Conservation (phyloP, 305 asterid species). For the Fraxinus platypoda region DNA sequence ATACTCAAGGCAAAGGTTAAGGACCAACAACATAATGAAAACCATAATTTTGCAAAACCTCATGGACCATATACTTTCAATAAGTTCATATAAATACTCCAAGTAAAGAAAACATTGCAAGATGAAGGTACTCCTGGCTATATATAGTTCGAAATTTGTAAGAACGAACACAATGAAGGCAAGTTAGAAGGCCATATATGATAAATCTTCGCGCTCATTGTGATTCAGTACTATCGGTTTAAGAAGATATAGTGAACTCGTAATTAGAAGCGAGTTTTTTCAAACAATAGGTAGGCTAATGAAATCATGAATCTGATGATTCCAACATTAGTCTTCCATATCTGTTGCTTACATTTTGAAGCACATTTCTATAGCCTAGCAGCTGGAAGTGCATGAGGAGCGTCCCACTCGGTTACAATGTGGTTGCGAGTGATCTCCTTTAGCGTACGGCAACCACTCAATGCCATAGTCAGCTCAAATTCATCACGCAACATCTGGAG, state of each 20-base stretch:
- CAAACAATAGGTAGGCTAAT: slow-evolving; percentile 26
- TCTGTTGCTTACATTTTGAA: not conserved
- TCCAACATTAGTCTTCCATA: slow-evolving; percentile 1
- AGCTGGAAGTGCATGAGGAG: slow-evolving; percentile 51
- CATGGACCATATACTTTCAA: not conserved
- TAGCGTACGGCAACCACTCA: slow-evolving; percentile 79
- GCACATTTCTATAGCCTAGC: slow-evolving; percentile 51
- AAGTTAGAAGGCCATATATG: slow-evolving; percentile 17
- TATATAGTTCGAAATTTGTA: not conserved
- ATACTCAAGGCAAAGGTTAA: too few species aligned
- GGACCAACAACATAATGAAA: not conserved
- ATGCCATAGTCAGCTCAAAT: slow-evolving; percentile 91
- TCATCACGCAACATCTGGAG: slow-evolving; percentile 88
- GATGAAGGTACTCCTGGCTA: not conserved
- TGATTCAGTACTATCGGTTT: slow-evolving; percentile 25
- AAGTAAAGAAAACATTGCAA: not conserved
- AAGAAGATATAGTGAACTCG: slow-evolving; percentile 24
- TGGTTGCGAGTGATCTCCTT: slow-evolving; percentile 80
- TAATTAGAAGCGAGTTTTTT: slow-evolving; percentile 28
- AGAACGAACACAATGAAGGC: slow-evolving; percentile 29
- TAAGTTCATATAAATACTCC: not conserved
- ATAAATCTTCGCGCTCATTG: slow-evolving; percentile 27
- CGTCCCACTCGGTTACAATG: slow-evolving; percentile 76
- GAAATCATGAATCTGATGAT: slow-evolving; percentile 24
- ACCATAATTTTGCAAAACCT: not conserved